phyloP scores from a whole-genome alignment of 805 yeast genomes.

The Candida morakotiae region DNA sequence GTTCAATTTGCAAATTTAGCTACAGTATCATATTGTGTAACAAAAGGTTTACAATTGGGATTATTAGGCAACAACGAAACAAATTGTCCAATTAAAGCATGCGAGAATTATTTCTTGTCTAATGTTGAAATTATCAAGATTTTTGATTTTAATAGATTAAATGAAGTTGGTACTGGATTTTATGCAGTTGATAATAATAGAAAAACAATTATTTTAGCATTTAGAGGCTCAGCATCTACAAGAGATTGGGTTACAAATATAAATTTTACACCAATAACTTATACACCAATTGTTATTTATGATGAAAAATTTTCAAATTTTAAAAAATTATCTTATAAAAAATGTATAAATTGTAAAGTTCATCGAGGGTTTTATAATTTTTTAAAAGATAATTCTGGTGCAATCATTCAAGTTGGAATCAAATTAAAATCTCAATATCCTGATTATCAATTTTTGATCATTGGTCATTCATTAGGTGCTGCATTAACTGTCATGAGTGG shows the following conservation, averaged over 20 bases:
- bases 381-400: conserved; percentile 35
- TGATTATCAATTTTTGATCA: conserved; percentile 46
- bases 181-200: conserved; percentile 45
- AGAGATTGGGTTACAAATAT: conserved; percentile 65
- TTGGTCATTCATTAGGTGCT: conserved; percentile 79
- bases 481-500: conserved; percentile 65
- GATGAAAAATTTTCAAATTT: conserved; percentile 8
- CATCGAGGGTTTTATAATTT: conserved; percentile 63
- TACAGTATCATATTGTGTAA: conserved; percentile 35
- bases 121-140: conserved; percentile 35
- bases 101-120: conserved; percentile 16
- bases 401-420: conserved; percentile 33
- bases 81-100: conserved; percentile 22
- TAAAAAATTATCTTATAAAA: background rate
- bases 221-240: conserved; percentile 60
- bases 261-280: conserved; percentile 41
- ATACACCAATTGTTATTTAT: conserved; percentile 35
- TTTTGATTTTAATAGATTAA: conserved; percentile 38
- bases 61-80: conserved; percentile 16
- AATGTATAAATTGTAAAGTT: conserved; percentile 51
- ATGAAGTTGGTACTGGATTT: conserved; percentile 52
- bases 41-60: conserved; percentile 24
- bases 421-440: conserved; percentile 34
- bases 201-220: conserved; percentile 44
- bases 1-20: conserved; percentile 31